These are phyloP conservation scores for Yarrowia deformans DNA, from an alignment of 805 yeast genomes.

Conservation along the genomic window DNA sequence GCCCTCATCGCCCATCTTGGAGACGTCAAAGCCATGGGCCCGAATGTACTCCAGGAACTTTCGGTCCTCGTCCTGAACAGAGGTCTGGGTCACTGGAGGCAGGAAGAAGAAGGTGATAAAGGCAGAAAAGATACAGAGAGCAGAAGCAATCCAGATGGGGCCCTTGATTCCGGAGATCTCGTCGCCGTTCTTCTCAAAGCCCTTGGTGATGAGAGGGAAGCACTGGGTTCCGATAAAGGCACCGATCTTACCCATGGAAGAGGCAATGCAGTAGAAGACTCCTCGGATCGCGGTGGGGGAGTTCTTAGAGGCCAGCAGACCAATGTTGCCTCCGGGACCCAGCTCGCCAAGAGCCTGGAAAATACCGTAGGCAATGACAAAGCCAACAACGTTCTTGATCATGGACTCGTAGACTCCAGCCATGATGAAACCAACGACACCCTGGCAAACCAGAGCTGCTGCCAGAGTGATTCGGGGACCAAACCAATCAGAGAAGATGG, in stretches of 20 bases:
- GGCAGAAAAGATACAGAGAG: conserved; percentile 77
- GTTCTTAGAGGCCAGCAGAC: conserved; percentile 85
- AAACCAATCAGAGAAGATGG: conserved; percentile 78
- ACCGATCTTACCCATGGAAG: conserved; percentile 90
- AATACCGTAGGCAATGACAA: conserved; percentile 87
- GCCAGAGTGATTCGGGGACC: conserved; percentile 88
- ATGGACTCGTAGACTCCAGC: conserved; percentile 70
- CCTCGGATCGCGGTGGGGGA: conserved; percentile 89
- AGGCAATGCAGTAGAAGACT: conserved; percentile 87
- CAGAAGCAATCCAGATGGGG: conserved; percentile 83
- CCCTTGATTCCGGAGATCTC: conserved; percentile 67
- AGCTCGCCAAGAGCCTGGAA: conserved; percentile 89
- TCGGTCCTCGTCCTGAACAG: conserved; percentile 78
- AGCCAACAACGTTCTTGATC: conserved; percentile 70
- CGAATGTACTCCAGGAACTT: conserved; percentile 71
- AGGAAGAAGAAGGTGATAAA: conserved; percentile 70
- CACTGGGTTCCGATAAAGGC: conserved; percentile 90
- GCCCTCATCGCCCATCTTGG: conserved; percentile 57
- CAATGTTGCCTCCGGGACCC: conserved; percentile 94
- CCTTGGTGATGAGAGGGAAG: conserved; percentile 78
- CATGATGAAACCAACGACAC: conserved; percentile 81
- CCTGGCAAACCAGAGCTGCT: conserved; percentile 74
- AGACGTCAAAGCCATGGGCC: conserved; percentile 72
- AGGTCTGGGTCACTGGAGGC: conserved; percentile 85
- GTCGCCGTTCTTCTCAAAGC: conserved; percentile 59